Percentiles rank a stretch among this genome's conserved stretches.
Evolutionary conservation across 805 yeast genomes (phyloP).

Genomic region (Pichia scutulata): DNA sequence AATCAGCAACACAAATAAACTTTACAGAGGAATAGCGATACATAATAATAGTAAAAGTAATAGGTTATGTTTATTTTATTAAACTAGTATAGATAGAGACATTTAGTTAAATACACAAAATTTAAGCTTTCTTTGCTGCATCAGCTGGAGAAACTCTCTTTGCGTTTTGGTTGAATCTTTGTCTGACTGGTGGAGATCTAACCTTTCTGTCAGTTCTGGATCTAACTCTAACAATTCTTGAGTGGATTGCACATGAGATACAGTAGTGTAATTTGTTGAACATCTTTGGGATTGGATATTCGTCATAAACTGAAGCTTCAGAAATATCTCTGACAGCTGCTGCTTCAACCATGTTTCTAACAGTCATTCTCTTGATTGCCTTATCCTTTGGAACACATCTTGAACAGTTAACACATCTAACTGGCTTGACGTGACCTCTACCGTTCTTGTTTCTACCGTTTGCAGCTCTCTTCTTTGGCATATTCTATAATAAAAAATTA

Average conservation of each 20-base stretch:
- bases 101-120: conserved; percentile 20
- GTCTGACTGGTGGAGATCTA: conserved; percentile 99
- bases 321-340: conserved; percentile 99
- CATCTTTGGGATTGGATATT: conserved; percentile 98
- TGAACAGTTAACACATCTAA: conserved; percentile 99
- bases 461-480: conserved; percentile 99
- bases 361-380: conserved; percentile 99
- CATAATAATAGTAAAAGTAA: not conserved
- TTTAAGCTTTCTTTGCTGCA: conserved; percentile 87
- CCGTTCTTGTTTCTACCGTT: conserved; percentile 99
- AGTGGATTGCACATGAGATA: conserved; percentile 99
- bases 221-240: conserved; percentile 99
- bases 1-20: not conserved
- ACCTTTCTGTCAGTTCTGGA: conserved; percentile 97
- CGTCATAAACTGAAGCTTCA: conserved; percentile 98
- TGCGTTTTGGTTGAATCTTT: conserved; percentile 86
- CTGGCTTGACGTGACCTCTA: conserved; percentile 99
- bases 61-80: not conserved
- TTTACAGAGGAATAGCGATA: not conserved
- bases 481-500: conserved; percentile 25
- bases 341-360: conserved; percentile 99
- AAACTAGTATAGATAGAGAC: not conserved
- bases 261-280: conserved; percentile 99
- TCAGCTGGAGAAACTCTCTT: conserved; percentile 95
- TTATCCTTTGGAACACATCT: conserved; percentile 99